Conservation (phyloP, 345 rosid genomes). For the Eucalyptus rudis region DNA sequence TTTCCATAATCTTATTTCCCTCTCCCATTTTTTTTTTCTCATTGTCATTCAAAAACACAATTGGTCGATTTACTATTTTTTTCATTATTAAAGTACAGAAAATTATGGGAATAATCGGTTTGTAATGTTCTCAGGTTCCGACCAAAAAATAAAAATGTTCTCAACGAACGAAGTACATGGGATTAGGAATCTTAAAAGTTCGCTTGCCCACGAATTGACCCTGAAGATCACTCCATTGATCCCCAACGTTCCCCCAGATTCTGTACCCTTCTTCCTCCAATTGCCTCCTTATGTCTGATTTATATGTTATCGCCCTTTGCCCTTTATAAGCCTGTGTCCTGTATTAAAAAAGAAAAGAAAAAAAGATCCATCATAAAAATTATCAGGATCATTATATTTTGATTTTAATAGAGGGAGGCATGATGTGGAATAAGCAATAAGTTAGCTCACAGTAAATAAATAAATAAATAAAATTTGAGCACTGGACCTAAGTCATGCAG, state of each 20-base stretch:
- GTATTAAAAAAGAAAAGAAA: background rate
- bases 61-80: background rate
- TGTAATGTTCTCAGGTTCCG: background rate
- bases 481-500: background rate
- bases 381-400: background rate
- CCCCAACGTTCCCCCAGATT: slow-evolving; percentile 9
- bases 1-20: background rate
- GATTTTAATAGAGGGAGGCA: background rate
- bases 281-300: slow-evolving; percentile 2
- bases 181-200: slow-evolving; percentile 7
- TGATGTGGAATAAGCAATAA: background rate
- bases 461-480: background rate
- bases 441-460: background rate
- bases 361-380: background rate
- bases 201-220: background rate
- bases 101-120: background rate
- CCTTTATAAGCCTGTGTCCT: background rate
- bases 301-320: background rate
- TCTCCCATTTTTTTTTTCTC: background rate
- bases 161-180: slow-evolving; percentile 6
- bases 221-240: slow-evolving; percentile 11
- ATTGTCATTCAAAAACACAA: background rate
- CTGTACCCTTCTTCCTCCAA: slow-evolving; percentile 2
- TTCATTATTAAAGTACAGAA: background rate
- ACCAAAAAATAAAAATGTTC: background rate